Evolutionary conservation across 75 land plant species (phyloP), one percentile per base, ranked within the genome.

Genomic region (Isoetes taiwanensis): DNA sequence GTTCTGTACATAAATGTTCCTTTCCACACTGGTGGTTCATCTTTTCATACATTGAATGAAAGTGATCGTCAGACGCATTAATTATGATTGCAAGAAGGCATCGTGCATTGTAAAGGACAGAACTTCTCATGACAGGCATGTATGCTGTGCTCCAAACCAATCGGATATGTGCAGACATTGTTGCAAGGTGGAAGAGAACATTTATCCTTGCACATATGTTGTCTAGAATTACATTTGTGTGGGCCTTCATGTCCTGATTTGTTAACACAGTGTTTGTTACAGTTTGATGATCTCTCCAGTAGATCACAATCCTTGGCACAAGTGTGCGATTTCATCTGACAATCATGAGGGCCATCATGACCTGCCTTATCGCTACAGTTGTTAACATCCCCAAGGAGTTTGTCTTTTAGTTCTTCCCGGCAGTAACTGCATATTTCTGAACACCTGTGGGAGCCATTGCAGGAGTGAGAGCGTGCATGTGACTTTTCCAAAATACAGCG

Each of bases 201-300:
- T 23, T 60, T 43, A 43, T 20, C 30, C 39, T 32, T 52, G 48
- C 73, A 70, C 62, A 58, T 50, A 52, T 70, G 67, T 17, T 57
- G 61, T 6, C 21, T 33, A 39, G 73, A 72, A 3, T 72, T 72
- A 40, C 69, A 60, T 21, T 40, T 59, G 54, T 72, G 74, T 3
- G 64, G 50, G 0, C 73, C 73, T 10, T 34, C 23, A 33, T 71
- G 63, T 10, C 50, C 31, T 11, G 26, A 23, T 10, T 46, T 38
- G 37, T 61, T 12, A 6, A 56, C 33, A 27, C 70, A 72, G 17
- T 1, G 21, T 56, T 46, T 37, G 43, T 61, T 68, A 35, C 71
- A 68, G 64, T 68, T 68, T 0, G 71, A 68, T 8, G 64, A n/a
- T 25, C 48, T 30, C 19, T 27, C 64, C 4, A 5, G 21, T 12